phyloP scores from a whole-genome alignment of 371 early-diverging fungal species.

The Lichtheimia corymbifera region DNA sequence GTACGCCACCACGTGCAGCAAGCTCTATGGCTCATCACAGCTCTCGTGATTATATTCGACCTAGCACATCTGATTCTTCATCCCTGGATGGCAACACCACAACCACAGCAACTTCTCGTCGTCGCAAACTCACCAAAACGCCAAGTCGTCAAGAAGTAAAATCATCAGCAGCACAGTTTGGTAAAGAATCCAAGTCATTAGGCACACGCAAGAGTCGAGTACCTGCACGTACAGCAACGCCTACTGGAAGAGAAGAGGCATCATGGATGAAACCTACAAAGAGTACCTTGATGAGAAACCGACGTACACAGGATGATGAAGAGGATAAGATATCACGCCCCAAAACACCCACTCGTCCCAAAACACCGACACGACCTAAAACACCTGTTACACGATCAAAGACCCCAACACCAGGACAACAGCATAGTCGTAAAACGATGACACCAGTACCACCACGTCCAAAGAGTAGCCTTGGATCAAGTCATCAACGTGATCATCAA shows the following conservation, averaged over 20 bases:
- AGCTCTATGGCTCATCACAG: slow-evolving; percentile 17
- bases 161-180: slow-evolving; percentile 3
- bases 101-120: background rate
- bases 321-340: slow-evolving; percentile 11
- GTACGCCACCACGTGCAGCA: slow-evolving; percentile 18
- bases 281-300: slow-evolving; percentile 22
- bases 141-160: slow-evolving; percentile 4
- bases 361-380: slow-evolving; percentile 16
- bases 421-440: slow-evolving; percentile 6
- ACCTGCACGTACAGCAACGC: background rate
- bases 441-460: slow-evolving; percentile 22
- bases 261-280: slow-evolving; percentile 37
- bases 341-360: slow-evolving; percentile 17
- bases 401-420: slow-evolving; percentile 12
- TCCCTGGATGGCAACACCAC: slow-evolving; percentile 4
- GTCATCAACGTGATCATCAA: background rate
- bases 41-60: slow-evolving; percentile 13
- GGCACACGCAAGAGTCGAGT: slow-evolving; percentile 10
- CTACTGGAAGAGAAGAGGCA: slow-evolving; percentile 12
- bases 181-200: slow-evolving; percentile 9
- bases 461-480: slow-evolving; percentile 36
- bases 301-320: slow-evolving; percentile 18
- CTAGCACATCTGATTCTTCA: slow-evolving; percentile 23
- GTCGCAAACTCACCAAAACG: slow-evolving; percentile 11
- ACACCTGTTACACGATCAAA: slow-evolving; percentile 16